These are phyloP conservation scores for Austroboletus eburneus DNA, from an alignment of 768 basidiomycete genomes.

Conservation along the genomic window DNA sequence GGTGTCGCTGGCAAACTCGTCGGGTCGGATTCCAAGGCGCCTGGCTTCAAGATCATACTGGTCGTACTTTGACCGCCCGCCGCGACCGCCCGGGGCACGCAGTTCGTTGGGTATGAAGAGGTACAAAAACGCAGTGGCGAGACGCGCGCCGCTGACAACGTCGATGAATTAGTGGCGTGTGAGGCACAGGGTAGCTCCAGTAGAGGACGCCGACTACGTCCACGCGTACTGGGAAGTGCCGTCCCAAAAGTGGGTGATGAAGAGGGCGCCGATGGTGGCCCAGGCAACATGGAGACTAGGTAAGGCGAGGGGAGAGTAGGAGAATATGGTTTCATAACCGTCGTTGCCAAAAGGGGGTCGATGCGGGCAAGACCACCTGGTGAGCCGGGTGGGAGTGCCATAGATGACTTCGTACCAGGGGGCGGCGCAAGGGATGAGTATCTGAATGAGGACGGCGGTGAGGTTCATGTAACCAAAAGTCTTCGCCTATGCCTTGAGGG, in stretches of 20 bases:
- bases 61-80: slow-evolving; percentile 57
- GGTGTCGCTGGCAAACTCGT: slow-evolving; percentile 32
- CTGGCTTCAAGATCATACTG: slow-evolving; percentile 64
- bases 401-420: slow-evolving; percentile 99
- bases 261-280: slow-evolving; percentile 89
- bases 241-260: slow-evolving; percentile 94
- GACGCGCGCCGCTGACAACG: slow-evolving; percentile 88
- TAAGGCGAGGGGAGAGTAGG: slow-evolving; percentile 88
- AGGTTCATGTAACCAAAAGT: slow-evolving; percentile 94
- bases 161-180: slow-evolving; percentile 99
- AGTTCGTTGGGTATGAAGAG: slow-evolving; percentile 81
- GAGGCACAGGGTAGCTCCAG: slow-evolving; percentile 99
- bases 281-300: slow-evolving; percentile 89
- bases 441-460: slow-evolving; percentile 81
- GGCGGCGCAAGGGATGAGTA: slow-evolving; percentile 87
- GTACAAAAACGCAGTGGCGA: slow-evolving; percentile 86
- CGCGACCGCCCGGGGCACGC: slow-evolving; percentile 47
- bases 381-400: slow-evolving; percentile 83
- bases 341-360: slow-evolving; percentile 77
- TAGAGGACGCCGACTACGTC: slow-evolving; percentile 84
- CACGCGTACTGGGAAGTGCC: slow-evolving; percentile 63
- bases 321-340: slow-evolving; percentile 78
- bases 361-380: slow-evolving; percentile 92
- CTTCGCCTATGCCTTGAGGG: slow-evolving; percentile 78
- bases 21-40: slow-evolving; percentile 23